Conservation (phyloP, 1,139 yeast genomes). For the Scheffersomyces lignicola region DNA sequence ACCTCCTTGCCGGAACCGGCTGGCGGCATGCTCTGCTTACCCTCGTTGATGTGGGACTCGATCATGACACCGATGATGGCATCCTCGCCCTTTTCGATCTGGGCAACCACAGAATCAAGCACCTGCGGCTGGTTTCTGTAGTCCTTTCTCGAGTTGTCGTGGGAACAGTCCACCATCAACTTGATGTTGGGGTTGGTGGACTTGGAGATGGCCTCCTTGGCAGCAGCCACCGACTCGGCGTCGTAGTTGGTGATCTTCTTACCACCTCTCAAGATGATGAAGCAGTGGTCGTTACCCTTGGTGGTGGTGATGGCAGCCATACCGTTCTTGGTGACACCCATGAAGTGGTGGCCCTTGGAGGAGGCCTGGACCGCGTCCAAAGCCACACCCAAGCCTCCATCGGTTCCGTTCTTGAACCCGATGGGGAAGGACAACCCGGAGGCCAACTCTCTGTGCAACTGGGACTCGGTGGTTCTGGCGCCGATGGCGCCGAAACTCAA, state of each 20-base stretch:
- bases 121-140: conserved; percentile 92
- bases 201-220: conserved; percentile 62
- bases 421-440: conserved; percentile 96
- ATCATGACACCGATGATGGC: conserved; percentile 93
- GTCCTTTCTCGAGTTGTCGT: conserved; percentile 90
- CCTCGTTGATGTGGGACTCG: conserved; percentile 87
- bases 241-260: conserved; percentile 90
- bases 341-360: conserved; percentile 88
- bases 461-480: conserved; percentile 97
- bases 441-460: conserved; percentile 92
- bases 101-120: conserved; percentile 77
- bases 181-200: conserved; percentile 60
- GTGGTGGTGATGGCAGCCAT: conserved; percentile 94
- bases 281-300: conserved; percentile 88
- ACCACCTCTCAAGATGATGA: conserved; percentile 94
- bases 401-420: conserved; percentile 97
- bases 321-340: conserved; percentile 85
- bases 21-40: conserved; percentile 83
- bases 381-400: conserved; percentile 89
- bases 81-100: conserved; percentile 72
- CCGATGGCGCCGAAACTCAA: conserved; percentile 96
- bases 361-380: conserved; percentile 94
- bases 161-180: conserved; percentile 97
- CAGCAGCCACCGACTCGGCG: conserved; percentile 65
- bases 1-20: conserved; percentile 66